Evolutionary conservation across 805 yeast genomes (phyloP).

Genomic region (Hanseniaspora meyeri): DNA sequence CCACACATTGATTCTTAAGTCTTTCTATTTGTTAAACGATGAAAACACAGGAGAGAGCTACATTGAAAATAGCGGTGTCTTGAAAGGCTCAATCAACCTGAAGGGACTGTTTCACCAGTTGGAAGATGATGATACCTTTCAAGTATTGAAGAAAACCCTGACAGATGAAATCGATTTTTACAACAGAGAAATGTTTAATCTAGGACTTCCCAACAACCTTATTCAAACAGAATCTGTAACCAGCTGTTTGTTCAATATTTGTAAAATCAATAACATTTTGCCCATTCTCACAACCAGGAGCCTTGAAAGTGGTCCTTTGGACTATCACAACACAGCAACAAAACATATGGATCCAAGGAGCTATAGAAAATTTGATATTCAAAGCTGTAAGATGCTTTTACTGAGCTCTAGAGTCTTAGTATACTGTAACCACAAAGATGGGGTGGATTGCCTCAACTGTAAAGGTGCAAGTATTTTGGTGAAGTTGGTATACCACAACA

Average conservation of each 20-base stretch:
- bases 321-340: neutral
- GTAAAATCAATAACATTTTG: neutral
- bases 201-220: neutral
- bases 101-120: neutral
- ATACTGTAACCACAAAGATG: slow-evolving; percentile 41
- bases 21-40: neutral
- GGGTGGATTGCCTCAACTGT: slow-evolving; percentile 15
- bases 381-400: slow-evolving; percentile 61
- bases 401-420: slow-evolving; percentile 61
- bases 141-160: neutral
- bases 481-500: slow-evolving; percentile 1
- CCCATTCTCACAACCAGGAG: neutral
- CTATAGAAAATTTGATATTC: slow-evolving; percentile 74
- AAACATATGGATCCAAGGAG: slow-evolving; percentile 43
- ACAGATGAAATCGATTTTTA: slow-evolving; percentile 1
- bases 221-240: neutral
- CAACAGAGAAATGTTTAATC: neutral
- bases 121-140: neutral
- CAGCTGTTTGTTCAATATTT: neutral
- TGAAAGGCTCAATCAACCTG: slow-evolving; percentile 5
- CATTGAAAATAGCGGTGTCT: slow-evolving; percentile 12
- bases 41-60: neutral
- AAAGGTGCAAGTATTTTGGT: neutral
- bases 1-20: slow-evolving; percentile 3
- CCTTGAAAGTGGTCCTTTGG: too few species aligned